These are phyloP conservation scores for Candida ficus DNA, from an alignment of 805 yeast species.

Conservation along the genomic window DNA sequence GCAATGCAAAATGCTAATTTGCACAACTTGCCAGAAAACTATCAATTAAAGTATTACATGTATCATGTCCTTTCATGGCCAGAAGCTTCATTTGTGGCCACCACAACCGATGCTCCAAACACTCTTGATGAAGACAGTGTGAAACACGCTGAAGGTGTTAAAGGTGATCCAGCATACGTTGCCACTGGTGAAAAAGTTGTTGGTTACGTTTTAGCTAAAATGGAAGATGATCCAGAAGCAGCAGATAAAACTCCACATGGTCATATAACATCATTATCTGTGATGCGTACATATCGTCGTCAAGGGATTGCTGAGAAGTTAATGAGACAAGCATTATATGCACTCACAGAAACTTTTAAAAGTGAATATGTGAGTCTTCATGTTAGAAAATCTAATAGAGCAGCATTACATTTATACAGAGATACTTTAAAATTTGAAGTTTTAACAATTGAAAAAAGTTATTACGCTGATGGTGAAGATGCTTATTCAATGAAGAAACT, in stretches of 20 bases:
- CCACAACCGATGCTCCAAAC: slow-evolving; percentile 52
- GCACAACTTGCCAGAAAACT: slow-evolving; percentile 91
- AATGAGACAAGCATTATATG: slow-evolving; percentile 79
- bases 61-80: slow-evolving; percentile 97
- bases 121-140: slow-evolving; percentile 15
- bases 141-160: slow-evolving; percentile 24
- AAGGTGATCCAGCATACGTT: slow-evolving; percentile 62
- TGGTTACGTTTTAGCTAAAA: slow-evolving; percentile 94
- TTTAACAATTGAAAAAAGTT: slow-evolving; percentile 74
- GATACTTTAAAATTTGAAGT: slow-evolving; percentile 84
- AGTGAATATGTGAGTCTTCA: slow-evolving; percentile 86
- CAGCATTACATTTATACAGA: slow-evolving; percentile 87
- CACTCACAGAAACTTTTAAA: slow-evolving; percentile 73
- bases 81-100: slow-evolving; percentile 93
- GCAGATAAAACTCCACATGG: slow-evolving; percentile 75
- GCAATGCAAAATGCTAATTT: slow-evolving; percentile 95
- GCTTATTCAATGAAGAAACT: slow-evolving; percentile 91
- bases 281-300: slow-evolving; percentile 91
- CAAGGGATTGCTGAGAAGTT: slow-evolving; percentile 91
- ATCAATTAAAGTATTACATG: slow-evolving; percentile 85
- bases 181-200: slow-evolving; percentile 73
- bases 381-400: slow-evolving; percentile 88
- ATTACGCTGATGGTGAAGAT: slow-evolving; percentile 96
- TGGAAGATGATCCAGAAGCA: slow-evolving; percentile 90
- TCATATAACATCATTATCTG: slow-evolving; percentile 89